phyloP scores from a whole-genome alignment of 1,139 yeast species.

The Hansenula sp. region DNA sequence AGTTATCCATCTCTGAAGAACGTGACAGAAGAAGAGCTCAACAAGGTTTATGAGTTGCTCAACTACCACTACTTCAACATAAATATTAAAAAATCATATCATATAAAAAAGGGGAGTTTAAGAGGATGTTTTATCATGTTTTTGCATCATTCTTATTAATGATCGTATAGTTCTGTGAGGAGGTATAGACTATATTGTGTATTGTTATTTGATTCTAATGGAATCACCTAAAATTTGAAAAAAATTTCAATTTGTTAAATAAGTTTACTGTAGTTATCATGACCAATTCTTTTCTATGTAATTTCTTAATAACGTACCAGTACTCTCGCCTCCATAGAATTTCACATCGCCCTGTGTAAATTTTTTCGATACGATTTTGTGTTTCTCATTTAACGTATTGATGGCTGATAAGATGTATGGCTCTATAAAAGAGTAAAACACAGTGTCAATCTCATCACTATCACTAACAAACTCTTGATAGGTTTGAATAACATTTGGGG shows the following conservation, averaged over 20 bases:
- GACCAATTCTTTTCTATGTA: constrained; percentile 37
- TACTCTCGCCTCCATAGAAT: constrained; percentile 46
- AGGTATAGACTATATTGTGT: constrained; percentile 11
- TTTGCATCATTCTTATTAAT: constrained; percentile 2
- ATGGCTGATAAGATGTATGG: constrained; percentile 60
- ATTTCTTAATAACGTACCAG: constrained; percentile 44
- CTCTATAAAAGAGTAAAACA: constrained; percentile 73
- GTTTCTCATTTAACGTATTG: constrained; percentile 25
- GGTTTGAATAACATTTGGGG: constrained; percentile 76
- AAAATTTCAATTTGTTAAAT: constrained; percentile 3
- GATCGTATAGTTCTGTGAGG: constrained; percentile 70
- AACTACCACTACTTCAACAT: neutral
- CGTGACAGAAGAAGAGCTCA: constrained; percentile 98
- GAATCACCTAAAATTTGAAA: too few relatives aligned
- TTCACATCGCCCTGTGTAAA: constrained; percentile 27
- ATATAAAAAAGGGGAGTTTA: neutral
- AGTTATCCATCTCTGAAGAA: constrained; percentile 96
- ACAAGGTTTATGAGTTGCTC: constrained; percentile 23
- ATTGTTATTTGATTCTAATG: constrained; percentile 66
- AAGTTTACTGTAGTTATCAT: constrained; percentile 20
- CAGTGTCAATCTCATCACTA: constrained; percentile 43
- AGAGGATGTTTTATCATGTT: neutral
- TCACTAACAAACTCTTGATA: constrained; percentile 25
- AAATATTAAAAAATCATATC: too few relatives aligned
- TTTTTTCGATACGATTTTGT: constrained; percentile 10